Evolutionary conservation across 2,329 filamentous ascomycete species (phyloP), one percentile per base, ranked within the genome.

Genomic region (Pseudogymnoascus sp.): DNA sequence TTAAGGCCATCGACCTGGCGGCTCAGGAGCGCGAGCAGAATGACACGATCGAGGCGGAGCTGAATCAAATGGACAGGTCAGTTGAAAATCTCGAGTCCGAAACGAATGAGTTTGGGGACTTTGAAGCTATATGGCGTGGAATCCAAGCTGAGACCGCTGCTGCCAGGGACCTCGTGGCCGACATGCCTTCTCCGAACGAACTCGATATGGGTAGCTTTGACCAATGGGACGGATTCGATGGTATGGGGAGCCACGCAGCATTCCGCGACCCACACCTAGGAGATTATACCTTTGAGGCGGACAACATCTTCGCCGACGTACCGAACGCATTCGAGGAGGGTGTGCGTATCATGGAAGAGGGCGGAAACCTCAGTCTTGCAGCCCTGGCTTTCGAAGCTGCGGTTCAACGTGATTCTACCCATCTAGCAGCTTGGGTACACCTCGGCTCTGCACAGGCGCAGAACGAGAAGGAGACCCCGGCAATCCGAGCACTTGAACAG

Each of bases 391-490:
- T 99, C 69, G 94, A 99, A 76, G 92, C 94, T 15, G 94, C 94
- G 1, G 90, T 93, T 4, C 92, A 97, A 74, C 92, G 93, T 76
- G 86, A 96, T 65, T 85, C 91, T 0, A 81, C 88, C 61, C 93
- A 97, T 73, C 86, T 93, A 37, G 89, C 96, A 61, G 94, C 94
- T 2, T 99, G 94, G 94, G 90, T 92, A 8, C 88, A 92, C 70
- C 84, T 99, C 33, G 94, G 94, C 60, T 87, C 88, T 61, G 90
- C 92, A 15, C 94, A 99, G 76, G 94, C 94, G 18, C 94, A 99
- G 74, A 99, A 99, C 74, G 94, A 99, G 75, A 99, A 99, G 78
- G 94, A 99, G 75, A 89, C 91, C 7, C 93, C 94, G 0, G 94
- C 94, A 2, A 97, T 99, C 67, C 87, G 94, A 35, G 94, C 94